Evolutionary conservation across 2,329 filamentous ascomycete species (phyloP).

Genomic region (Aspergillus sp.): DNA sequence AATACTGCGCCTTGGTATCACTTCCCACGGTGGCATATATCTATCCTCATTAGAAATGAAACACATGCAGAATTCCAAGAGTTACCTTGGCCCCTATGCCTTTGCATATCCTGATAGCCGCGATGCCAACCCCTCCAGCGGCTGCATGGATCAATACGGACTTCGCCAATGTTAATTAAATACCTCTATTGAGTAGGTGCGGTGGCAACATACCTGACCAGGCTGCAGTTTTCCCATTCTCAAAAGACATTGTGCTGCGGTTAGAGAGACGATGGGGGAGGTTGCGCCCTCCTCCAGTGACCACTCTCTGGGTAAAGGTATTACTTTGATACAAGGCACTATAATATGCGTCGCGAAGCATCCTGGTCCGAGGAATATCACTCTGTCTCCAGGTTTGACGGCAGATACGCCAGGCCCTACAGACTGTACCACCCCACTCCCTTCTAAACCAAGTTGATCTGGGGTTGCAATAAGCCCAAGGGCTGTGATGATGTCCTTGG

Average conservation of each 20-base stretch:
- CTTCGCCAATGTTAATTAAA: background rate
- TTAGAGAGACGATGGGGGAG: constrained; percentile 17
- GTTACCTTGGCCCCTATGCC: background rate
- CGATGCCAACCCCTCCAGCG: constrained; percentile 20
- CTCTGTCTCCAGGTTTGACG: constrained; percentile 7
- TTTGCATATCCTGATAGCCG: constrained; percentile 21
- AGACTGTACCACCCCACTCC: constrained; percentile 6
- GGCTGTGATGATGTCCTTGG: constrained; percentile 15
- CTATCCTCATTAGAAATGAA: background rate
- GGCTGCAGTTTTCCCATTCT: background rate
- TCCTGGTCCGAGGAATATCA: constrained; percentile 19
- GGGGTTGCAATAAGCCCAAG: constrained; percentile 37
- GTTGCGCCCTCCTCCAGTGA: constrained; percentile 12
- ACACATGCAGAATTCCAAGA: background rate
- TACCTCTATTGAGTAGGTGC: fast-evolving
- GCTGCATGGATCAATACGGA: constrained; percentile 24
- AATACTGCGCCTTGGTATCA: constrained; percentile 20
- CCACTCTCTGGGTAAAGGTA: constrained; percentile 5
- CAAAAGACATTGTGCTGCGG: constrained; percentile 14
- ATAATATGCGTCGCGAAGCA: constrained; percentile 17
- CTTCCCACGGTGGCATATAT: constrained; percentile 24
- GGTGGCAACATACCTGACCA: background rate
- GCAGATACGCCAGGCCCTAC: constrained; percentile 8
- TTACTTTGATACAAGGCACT: background rate
- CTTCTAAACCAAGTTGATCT: constrained; percentile 14